phyloP scores from a whole-genome alignment of 768 basidiomycete genomes.

The Pleurotus eryngii region DNA sequence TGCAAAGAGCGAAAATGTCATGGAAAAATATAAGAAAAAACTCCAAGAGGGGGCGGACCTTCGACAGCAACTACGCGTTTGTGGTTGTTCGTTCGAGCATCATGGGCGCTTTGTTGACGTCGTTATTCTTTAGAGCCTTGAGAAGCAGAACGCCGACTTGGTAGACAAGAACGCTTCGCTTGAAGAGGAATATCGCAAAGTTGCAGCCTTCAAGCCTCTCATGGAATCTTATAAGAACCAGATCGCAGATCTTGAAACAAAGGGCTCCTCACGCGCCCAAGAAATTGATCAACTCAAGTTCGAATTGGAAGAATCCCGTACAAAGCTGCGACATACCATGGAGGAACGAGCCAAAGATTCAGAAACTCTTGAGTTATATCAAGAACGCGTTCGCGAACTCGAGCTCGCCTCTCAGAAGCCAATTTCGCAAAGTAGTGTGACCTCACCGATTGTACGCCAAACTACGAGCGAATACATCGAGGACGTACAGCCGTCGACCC shows the following conservation, averaged over 20 bases:
- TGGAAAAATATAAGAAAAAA: constrained; percentile 99
- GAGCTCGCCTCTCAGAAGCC: constrained; percentile 59
- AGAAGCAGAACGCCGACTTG: constrained; percentile 89
- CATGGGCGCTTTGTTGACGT: neutral
- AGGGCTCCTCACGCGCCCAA: constrained; percentile 59
- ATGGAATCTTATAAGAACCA: constrained; percentile 92
- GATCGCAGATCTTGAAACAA: constrained; percentile 76
- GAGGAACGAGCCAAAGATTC: constrained; percentile 77
- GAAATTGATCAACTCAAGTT: constrained; percentile 72
- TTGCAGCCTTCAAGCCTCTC: constrained; percentile 80
- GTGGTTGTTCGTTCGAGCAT: constrained; percentile 6
- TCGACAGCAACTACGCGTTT: constrained; percentile 79
- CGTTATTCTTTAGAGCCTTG: constrained; percentile 56
- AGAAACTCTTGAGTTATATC: constrained; percentile 84
- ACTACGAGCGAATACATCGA: constrained; percentile 34
- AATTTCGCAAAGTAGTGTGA: constrained; percentile 18
- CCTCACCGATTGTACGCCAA: constrained; percentile 13
- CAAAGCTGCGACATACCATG: constrained; percentile 61
- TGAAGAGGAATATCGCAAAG: constrained; percentile 91
- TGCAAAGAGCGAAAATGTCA: constrained; percentile 93
- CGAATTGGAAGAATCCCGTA: constrained; percentile 72
- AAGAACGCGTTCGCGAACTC: constrained; percentile 86
- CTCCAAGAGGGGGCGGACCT: constrained; percentile 91
- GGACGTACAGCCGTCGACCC: constrained; percentile 32
- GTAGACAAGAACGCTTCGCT: constrained; percentile 88